Base-by-base conservation (phyloP, 176 grass and related monocot species). In the Oryza officinalis region DNA sequence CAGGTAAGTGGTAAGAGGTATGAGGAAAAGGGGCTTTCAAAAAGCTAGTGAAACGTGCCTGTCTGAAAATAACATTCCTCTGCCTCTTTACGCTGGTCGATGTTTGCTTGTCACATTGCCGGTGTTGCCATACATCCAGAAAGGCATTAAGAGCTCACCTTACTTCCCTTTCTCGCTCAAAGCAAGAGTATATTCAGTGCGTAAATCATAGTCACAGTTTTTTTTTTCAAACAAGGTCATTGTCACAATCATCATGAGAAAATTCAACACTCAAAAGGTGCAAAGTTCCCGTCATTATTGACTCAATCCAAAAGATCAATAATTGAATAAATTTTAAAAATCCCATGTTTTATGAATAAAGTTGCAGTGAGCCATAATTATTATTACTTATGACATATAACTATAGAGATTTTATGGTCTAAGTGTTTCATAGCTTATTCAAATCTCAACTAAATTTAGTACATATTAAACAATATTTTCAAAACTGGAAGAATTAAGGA, bases 81-180 rank as follows among this genome's bases (percentile, higher is more conserved):
- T 61, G 10, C 66, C 17, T 70, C 65, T 85, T 69, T 85, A 83
- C 49, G 46, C 65, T 2, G 74, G 23, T 47, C 75, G 1, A 79
- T 49, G 71, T 35, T 12, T 32, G 3, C 22, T 3, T 17, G 71
- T 54, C 37, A 27, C 5, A 12, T 63, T 27, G 30, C 38, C 10
- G 67, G 27, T 22, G 84, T 17, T 72, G 54, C 20, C 13, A 46
- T 18, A 5, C 33, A 72, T 15, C 26, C 57, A 45, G 31, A 23
- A 80, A 63, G 10, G 4, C 18, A 60, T 60, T 60, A 67, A 68
- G 7, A 46, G 2, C 17, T 43, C 77, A 27, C 14, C 41, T 27
- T 38, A 25, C 23, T 28, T 20, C 2, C 13, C 7, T 69, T 69
- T 17, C 1, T 20, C 27, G 46, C 3, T 30, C 32, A 27, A 32